Conservation (phyloP, 352 stramenopile species). For the Globisporangium paddicum region DNA sequence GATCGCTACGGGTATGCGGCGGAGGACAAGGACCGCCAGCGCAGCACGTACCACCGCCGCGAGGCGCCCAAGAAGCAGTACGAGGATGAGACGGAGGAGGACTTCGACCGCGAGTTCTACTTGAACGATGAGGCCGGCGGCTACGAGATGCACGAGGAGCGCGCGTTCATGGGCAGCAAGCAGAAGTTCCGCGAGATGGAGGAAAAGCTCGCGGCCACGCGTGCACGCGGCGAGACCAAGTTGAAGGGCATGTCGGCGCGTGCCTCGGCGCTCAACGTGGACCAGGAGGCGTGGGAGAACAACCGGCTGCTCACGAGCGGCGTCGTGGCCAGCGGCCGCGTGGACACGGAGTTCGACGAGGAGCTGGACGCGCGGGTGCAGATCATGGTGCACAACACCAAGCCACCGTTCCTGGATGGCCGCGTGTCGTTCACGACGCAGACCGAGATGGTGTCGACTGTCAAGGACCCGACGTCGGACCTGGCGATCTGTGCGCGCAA, state of each 20-base stretch:
- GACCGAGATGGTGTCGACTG: constrained; percentile 93
- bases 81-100: constrained; percentile 80
- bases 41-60: constrained; percentile 5
- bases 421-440: constrained; percentile 94
- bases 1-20: constrained; percentile 12
- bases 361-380: constrained; percentile 94
- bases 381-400: constrained; percentile 97
- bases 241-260: constrained; percentile 86
- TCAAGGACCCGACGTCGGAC: constrained; percentile 95
- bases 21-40: constrained; percentile 9
- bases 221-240: constrained; percentile 84
- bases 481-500: constrained; percentile 94
- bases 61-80: constrained; percentile 72
- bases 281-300: constrained; percentile 98
- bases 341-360: constrained; percentile 89
- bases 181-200: constrained; percentile 91
- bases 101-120: constrained; percentile 96
- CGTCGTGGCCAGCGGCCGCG: constrained; percentile 72
- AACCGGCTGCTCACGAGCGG: constrained; percentile 95
- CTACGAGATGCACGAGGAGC: constrained; percentile 48
- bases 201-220: constrained; percentile 80
- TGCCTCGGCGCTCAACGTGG: constrained; percentile 90
- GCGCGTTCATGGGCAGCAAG: constrained; percentile 90
- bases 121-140: constrained; percentile 87
- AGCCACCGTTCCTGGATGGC: constrained; percentile 96